These are phyloP conservation scores for Coniochaeta prunicola DNA, from an alignment of 2,329 filamentous ascomycete species.

Conservation along the genomic window DNA sequence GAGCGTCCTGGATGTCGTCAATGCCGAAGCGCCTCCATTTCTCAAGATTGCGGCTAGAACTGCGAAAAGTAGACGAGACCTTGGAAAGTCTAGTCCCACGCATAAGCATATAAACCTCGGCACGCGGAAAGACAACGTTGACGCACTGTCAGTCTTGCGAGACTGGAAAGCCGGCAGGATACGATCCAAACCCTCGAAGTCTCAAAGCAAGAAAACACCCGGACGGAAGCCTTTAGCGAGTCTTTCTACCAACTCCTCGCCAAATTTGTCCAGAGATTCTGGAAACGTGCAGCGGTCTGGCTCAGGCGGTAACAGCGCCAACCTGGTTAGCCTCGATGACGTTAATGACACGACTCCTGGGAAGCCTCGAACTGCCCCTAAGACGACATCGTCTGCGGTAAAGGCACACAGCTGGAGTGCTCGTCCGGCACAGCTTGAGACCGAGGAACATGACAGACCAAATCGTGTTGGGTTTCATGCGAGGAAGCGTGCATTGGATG, in stretches of 20 bases:
- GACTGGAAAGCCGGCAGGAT: constrained; percentile 51
- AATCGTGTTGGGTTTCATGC: constrained; percentile 35
- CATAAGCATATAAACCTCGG: constrained; percentile 54
- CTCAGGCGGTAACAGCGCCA: constrained; percentile 2
- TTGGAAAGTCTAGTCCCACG: constrained; percentile 47
- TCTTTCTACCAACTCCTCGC: constrained; percentile 11
- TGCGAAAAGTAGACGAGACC: constrained; percentile 35
- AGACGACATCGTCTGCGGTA: not conserved
- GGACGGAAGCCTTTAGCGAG: constrained; percentile 16
- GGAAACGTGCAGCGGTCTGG: not conserved
- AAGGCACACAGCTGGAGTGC: not conserved
- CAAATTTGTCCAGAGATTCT: not conserved
- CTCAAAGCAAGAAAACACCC: constrained; percentile 2
- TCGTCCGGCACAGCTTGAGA: constrained; percentile 51
- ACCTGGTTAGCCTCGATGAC: constrained; percentile 5
- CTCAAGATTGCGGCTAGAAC: constrained; percentile 55
- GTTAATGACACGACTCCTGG: not conserved
- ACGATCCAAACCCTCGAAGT: constrained; percentile 21
- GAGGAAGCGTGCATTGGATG: constrained; percentile 48
- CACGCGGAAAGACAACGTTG: constrained; percentile 52
- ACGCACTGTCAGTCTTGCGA: constrained; percentile 44
- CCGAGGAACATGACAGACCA: constrained; percentile 26
- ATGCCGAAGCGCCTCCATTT: constrained; percentile 45
- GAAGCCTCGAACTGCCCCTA: not conserved
- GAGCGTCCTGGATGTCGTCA: constrained; percentile 55